Percentiles rank a stretch among this genome's conserved stretches.
Conservation (phyloP, 768 basidiomycete genomes). For the Stropharia rugosoannulata region DNA sequence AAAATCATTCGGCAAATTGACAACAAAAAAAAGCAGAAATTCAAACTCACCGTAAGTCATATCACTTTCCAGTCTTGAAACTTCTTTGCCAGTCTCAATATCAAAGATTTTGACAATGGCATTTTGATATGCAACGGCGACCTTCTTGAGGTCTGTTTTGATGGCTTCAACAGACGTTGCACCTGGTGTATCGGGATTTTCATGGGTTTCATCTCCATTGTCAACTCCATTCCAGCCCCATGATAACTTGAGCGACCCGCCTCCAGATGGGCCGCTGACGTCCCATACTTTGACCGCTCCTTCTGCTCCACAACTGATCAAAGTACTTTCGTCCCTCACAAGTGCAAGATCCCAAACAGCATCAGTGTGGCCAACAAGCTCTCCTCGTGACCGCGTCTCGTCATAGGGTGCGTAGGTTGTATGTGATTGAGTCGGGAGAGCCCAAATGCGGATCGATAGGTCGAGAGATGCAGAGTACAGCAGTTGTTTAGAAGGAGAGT, state of each 20-base stretch:
- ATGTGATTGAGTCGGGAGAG: slow-evolving; percentile 69
- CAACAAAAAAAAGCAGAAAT: not conserved
- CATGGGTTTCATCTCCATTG: slow-evolving; percentile 42
- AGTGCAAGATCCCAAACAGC: slow-evolving; percentile 95
- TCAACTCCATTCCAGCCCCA: slow-evolving; percentile 82
- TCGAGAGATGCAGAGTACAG: slow-evolving; percentile 94
- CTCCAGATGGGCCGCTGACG: slow-evolving; percentile 64
- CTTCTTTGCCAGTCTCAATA: slow-evolving; percentile 83
- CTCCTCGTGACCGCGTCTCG: slow-evolving; percentile 69
- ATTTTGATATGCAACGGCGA: slow-evolving; percentile 90
- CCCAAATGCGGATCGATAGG: slow-evolving; percentile 91
- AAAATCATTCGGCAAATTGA: slow-evolving; percentile 7
- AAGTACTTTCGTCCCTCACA: slow-evolving; percentile 75
- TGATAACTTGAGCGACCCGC: slow-evolving; percentile 65
- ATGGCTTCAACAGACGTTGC: slow-evolving; percentile 85
- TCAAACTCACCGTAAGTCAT: slow-evolving; percentile 49
- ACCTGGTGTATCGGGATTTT: slow-evolving; percentile 55
- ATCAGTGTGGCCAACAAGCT: slow-evolving; percentile 91
- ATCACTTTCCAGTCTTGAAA: slow-evolving; percentile 59
- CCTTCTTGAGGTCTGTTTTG: slow-evolving; percentile 79
- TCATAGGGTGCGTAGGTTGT: slow-evolving; percentile 94
- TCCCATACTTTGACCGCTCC: slow-evolving; percentile 95
- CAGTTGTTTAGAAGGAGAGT: slow-evolving; percentile 71
- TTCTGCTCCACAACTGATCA: slow-evolving; percentile 91
- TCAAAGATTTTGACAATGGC: slow-evolving; percentile 90